These are phyloP conservation scores for Penicillium simplicissimum DNA, from an alignment of 495 filamentous ascomycete species.

Conservation along the genomic window DNA sequence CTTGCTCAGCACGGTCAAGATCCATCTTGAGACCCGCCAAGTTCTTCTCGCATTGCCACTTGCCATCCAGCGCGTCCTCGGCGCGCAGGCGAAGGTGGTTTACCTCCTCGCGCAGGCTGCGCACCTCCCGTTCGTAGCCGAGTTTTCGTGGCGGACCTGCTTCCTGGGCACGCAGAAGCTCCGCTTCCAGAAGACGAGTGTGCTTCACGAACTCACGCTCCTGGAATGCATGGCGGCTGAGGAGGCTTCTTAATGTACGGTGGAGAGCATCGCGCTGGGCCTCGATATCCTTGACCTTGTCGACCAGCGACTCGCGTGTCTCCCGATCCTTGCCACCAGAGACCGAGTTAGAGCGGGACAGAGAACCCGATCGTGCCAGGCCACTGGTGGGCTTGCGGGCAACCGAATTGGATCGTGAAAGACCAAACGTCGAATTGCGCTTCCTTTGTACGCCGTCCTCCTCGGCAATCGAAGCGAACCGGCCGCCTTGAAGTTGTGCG, in stretches of 20 bases:
- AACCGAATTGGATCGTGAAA: constrained; percentile 64
- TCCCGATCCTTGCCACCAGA: constrained; percentile 59
- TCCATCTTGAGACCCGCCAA: constrained; percentile 94
- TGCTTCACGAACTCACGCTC: constrained; percentile 77
- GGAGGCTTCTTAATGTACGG: constrained; percentile 76
- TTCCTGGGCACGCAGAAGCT: constrained; percentile 70
- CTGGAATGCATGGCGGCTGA: constrained; percentile 84
- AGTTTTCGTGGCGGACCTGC: constrained; percentile 66
- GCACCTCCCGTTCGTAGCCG: constrained; percentile 81
- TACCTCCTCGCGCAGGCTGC: constrained; percentile 77
- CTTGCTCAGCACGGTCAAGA: constrained; percentile 90
- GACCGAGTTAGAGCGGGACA: constrained; percentile 61
- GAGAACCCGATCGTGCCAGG: constrained; percentile 45
- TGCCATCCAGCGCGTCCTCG: constrained; percentile 93
- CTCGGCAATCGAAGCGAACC: constrained; percentile 66
- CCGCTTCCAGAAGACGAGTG: constrained; percentile 70
- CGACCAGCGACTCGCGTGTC: constrained; percentile 68
- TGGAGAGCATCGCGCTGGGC: constrained; percentile 91
- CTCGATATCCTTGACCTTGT: constrained; percentile 89
- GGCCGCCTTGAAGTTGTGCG: constrained; percentile 49
- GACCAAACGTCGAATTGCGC: constrained; percentile 42
- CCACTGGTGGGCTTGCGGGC: constrained; percentile 48
- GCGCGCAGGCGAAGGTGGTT: constrained; percentile 81
- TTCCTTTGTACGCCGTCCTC: constrained; percentile 44
- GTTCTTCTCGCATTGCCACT: constrained; percentile 95